A percentile compares a stretch with the other conserved stretches of the same genome.
Evolutionary conservation across 2,329 filamentous ascomycete genomes (phyloP).

Genomic region (Cladophialophora bantiana): DNA sequence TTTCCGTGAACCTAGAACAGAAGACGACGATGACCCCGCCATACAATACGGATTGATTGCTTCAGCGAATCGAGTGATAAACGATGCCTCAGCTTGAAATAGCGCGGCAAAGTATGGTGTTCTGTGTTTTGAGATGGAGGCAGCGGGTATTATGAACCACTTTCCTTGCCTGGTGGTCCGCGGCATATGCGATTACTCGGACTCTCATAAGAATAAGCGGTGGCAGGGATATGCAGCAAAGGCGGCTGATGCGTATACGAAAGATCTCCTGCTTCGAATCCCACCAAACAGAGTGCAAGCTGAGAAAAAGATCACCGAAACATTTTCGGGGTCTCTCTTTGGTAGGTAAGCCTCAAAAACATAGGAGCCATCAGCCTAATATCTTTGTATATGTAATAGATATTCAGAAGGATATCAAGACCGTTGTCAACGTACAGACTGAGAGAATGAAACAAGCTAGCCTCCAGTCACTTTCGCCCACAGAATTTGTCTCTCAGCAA

Average conservation of each 20-base stretch:
- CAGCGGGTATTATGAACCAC: slow-evolving; percentile 40
- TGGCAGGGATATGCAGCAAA: slow-evolving; percentile 45
- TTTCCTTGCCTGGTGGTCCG: slow-evolving; percentile 41
- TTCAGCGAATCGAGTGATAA: slow-evolving; percentile 41
- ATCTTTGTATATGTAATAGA: too few relatives aligned
- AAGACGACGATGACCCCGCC: slow-evolving; percentile 43
- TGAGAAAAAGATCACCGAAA: too few relatives aligned
- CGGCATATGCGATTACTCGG: slow-evolving; percentile 42
- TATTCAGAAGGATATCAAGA: too few relatives aligned
- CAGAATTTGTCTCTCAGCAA: slow-evolving; percentile 49
- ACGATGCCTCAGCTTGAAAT: slow-evolving; percentile 35
- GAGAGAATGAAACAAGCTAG: not conserved
- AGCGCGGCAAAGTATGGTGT: slow-evolving; percentile 16
- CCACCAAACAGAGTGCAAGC: not conserved
- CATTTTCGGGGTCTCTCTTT: too few relatives aligned
- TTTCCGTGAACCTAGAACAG: not conserved
- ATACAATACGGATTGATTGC: slow-evolving; percentile 43
- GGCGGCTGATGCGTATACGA: slow-evolving; percentile 29
- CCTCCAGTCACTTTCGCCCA: not conserved
- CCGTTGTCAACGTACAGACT: too few relatives aligned
- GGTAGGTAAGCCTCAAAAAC: too few relatives aligned
- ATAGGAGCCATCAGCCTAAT: too few relatives aligned
- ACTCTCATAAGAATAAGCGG: slow-evolving; percentile 43
- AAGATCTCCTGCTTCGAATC: slow-evolving; percentile 28
- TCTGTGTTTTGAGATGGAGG: slow-evolving; percentile 42